Evolutionary conservation across 2,329 filamentous ascomycete species (phyloP).

Genomic region (Exophiala alcalophila): DNA sequence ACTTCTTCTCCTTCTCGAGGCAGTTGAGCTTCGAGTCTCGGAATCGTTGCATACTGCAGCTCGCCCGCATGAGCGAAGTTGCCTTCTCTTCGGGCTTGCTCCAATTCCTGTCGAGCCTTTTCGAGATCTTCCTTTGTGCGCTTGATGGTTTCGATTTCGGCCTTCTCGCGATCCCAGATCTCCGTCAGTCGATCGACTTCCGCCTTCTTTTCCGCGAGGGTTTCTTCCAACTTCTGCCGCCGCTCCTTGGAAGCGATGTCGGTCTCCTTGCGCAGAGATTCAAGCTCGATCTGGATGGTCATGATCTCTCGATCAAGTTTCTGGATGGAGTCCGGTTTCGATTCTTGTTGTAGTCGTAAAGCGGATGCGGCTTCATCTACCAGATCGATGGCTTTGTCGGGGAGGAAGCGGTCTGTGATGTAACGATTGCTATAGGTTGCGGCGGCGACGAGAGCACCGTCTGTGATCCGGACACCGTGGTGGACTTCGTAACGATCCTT

Average conservation of each 20-base stretch:
- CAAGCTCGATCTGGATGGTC: conserved; percentile 94
- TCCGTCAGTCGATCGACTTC: conserved; percentile 72
- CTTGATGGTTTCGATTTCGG: conserved; percentile 83
- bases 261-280: conserved; percentile 89
- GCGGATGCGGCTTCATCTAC: conserved; percentile 95
- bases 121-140: conserved; percentile 85
- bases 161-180: conserved; percentile 86
- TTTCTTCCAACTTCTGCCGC: conserved; percentile 76
- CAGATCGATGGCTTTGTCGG: conserved; percentile 94
- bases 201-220: conserved; percentile 71
- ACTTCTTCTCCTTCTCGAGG: conserved; percentile 64
- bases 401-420: conserved; percentile 91
- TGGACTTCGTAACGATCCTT: conserved; percentile 98
- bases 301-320: conserved; percentile 91
- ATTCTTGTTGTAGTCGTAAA: conserved; percentile 88
- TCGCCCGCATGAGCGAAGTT: conserved; percentile 91
- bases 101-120: conserved; percentile 76
- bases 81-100: conserved; percentile 80
- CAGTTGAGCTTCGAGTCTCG: conserved; percentile 72
- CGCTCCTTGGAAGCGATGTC: conserved; percentile 86
- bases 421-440: conserved; percentile 92
- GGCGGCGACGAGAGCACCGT: conserved; percentile 85
- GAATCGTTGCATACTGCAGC: conserved; percentile 83
- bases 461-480: conserved; percentile 91
- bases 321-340: conserved; percentile 92